Conservation (phyloP, 2,329 filamentous ascomycete species). For the Didymella sp. region DNA sequence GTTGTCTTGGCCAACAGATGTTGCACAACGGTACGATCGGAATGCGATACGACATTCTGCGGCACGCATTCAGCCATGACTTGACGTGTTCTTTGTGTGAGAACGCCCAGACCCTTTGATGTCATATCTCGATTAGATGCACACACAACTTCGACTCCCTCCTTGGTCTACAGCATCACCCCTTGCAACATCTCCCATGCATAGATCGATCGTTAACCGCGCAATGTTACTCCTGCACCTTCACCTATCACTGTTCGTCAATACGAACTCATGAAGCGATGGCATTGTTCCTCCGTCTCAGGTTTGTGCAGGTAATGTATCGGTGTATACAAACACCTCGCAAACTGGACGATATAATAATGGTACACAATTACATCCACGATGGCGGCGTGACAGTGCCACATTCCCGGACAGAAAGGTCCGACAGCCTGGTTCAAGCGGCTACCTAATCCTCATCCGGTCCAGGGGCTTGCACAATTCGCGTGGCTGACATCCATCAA, state of each 20-base stretch:
- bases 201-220: background rate
- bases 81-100: conserved; percentile 8
- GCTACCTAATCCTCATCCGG: conserved; percentile 26
- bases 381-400: conserved; percentile 46
- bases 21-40: conserved; percentile 21
- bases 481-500: conserved; percentile 39
- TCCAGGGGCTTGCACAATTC: conserved; percentile 41
- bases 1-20: conserved; percentile 12
- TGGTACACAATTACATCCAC: conserved; percentile 39
- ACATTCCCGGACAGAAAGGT: conserved; percentile 42
- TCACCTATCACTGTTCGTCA: background rate
- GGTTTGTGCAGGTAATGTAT: conserved; percentile 6
- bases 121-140: background rate
- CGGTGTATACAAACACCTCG: conserved; percentile 15
- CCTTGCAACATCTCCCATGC: background rate
- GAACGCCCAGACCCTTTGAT: background rate
- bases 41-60: conserved; percentile 27
- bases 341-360: conserved; percentile 34
- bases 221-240: background rate
- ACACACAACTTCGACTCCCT: background rate
- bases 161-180: background rate
- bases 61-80: conserved; percentile 12
- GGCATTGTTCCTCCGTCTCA: background rate
- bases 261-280: background rate
- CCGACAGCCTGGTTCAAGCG: conserved; percentile 45